These are phyloP conservation scores for Fistulifera pelliculosa DNA, from an alignment of 108 stramenopile species.

Conservation along the genomic window DNA sequence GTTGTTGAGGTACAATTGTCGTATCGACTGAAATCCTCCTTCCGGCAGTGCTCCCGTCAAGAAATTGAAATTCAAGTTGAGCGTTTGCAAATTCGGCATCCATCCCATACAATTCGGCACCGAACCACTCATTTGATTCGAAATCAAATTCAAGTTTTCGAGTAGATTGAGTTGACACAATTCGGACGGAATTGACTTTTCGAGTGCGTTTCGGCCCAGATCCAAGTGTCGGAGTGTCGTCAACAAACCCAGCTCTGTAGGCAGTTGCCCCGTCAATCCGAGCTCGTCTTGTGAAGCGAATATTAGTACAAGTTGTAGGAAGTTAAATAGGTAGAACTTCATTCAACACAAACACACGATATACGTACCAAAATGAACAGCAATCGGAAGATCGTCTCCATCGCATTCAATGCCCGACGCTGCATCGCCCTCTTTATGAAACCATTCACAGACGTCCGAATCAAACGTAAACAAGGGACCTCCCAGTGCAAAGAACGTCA, in stretches of 20 bases:
- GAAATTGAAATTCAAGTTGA: no score
- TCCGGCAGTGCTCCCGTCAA: no score
- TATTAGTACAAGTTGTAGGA: no score
- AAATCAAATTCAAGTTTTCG: neutral
- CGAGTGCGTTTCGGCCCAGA: neutral
- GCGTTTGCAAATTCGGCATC: no score
- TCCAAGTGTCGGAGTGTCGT: neutral
- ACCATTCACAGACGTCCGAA: conserved; percentile 16
- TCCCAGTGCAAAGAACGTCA: conserved; percentile 23
- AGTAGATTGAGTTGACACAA: neutral
- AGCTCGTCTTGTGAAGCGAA: neutral
- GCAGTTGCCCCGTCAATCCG: neutral
- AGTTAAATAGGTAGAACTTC: no score
- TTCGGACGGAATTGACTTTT: neutral
- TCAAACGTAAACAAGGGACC: conserved; percentile 16
- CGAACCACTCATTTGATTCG: neutral
- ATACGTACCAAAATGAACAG: no score
- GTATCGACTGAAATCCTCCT: conserved; percentile 1
- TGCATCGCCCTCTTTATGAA: conserved; percentile 8
- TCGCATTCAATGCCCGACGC: no score
- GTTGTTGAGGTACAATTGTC: conserved; percentile 25
- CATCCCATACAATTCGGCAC: neutral
- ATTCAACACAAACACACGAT: no score
- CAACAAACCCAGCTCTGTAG: neutral
- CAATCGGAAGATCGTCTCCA: no score